Base-by-base conservation (phyloP, 495 filamentous ascomycete genomes). In the Aspergillus incahuasiensis region DNA sequence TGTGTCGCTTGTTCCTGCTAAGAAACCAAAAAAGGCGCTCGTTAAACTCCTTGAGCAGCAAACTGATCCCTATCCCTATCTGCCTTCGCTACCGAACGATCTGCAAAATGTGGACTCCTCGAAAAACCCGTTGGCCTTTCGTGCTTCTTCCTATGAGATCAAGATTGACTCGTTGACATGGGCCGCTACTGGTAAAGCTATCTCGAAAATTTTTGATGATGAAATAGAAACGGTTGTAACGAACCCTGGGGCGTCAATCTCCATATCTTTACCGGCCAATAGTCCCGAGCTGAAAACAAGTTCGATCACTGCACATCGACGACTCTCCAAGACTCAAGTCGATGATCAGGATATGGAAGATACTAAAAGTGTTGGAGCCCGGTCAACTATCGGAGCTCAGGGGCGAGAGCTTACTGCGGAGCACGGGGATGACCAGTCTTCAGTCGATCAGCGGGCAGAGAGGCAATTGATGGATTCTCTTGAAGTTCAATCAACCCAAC, bases 61-160 rank as follows among this genome's bases (percentile, higher is more conserved):
- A 46, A 74, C 88, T 11, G 89, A 95, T 61, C 87, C 86, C 3
- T 88, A 88, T 59, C 83, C 89, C 2, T 95, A 87, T 63, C 77
- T 95, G 0, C 89, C 88, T 5, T 65, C 82, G 22, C 74, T 79
- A 8, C 65, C 72, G 45, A 47, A 54, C 18, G 61, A 61, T 52
- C 44, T 78, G 43, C 67, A 79, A 8, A 59, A 68, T 41, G 62
- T 68, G 1, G 57, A 59, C 52, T 44, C 65, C 4, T 51, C 62
- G 13, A 70, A 58, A 38, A 63, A 55, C 6, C 60, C 71, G 18
- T 68, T 76, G 52, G 55, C 65, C 0, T 35, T 69, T 3, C 64
- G 58, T 9, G 56, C 65, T n/a, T 64, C 63, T 22, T 63, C 62
- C 16, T 63, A 67, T 55, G 66, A 69, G 30, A 60, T 79, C 11